Percentiles rank a stretch among this genome's conserved stretches.
These are phyloP conservation scores for Candida pseudoglaebosa DNA, from an alignment of 805 yeast species.

Conservation along the genomic window DNA sequence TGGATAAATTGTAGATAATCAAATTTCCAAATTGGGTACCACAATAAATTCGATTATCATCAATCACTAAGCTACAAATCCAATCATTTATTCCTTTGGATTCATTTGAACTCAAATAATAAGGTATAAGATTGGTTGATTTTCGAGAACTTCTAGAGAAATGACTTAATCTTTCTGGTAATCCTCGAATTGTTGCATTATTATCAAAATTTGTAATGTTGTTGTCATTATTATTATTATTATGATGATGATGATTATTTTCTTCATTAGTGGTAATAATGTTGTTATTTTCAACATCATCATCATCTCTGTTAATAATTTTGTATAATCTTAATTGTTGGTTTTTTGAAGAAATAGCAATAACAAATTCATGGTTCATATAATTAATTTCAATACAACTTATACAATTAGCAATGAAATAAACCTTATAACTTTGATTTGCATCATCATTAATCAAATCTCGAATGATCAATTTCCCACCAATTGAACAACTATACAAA, in stretches of 20 bases:
- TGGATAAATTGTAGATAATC: slow-evolving; percentile 15
- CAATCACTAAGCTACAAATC: slow-evolving; percentile 20
- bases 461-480: slow-evolving; percentile 31
- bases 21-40: slow-evolving; percentile 32
- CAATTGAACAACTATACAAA: slow-evolving; percentile 29
- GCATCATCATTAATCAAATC: slow-evolving; percentile 36
- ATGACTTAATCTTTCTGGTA: too few relatives aligned
- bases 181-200: too few relatives aligned
- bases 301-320: slow-evolving; percentile 9
- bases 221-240: too few relatives aligned
- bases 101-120: slow-evolving; percentile 8
- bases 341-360: slow-evolving; percentile 25
- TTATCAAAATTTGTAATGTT: too few relatives aligned
- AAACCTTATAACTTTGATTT: slow-evolving; percentile 23
- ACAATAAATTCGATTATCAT: slow-evolving; percentile 17
- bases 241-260: slow-evolving; percentile 1
- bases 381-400: slow-evolving; percentile 16
- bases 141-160: background rate
- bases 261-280: background rate
- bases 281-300: background rate
- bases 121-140: slow-evolving; percentile 11
- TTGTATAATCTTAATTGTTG: slow-evolving; percentile 24
- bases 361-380: slow-evolving; percentile 6
- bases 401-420: slow-evolving; percentile 22
- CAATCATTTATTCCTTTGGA: slow-evolving; percentile 12